These are phyloP conservation scores for Periconia sp. DNA, from an alignment of 2,329 filamentous ascomycete genomes.

Conservation along the genomic window DNA sequence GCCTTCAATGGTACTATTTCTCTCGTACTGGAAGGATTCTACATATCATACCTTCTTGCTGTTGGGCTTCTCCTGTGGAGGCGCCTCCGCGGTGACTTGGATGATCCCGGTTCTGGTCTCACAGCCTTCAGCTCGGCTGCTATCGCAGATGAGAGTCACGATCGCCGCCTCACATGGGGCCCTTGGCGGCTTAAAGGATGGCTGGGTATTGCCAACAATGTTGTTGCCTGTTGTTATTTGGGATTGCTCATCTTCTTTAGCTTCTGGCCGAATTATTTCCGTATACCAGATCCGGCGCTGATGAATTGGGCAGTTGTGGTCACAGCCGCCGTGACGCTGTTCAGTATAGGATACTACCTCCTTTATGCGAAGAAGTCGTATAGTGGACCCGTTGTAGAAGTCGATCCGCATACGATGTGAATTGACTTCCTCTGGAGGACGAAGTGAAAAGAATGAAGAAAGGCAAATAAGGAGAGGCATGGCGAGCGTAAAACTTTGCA, in stretches of 20 bases:
- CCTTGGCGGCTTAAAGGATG: constrained; percentile 41
- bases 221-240: constrained; percentile 39
- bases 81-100: constrained; percentile 41
- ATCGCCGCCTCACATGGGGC: constrained; percentile 37
- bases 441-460: no score
- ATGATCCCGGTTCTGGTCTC: constrained; percentile 23
- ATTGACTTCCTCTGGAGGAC: no score
- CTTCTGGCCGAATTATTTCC: constrained; percentile 38
- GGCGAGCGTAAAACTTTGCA: no score
- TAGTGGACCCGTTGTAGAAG: constrained; percentile 40
- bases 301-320: constrained; percentile 46
- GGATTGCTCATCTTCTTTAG: constrained; percentile 43
- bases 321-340: constrained; percentile 32
- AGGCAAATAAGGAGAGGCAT: no score
- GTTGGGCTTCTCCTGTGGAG: constrained; percentile 42
- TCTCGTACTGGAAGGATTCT: constrained; percentile 44
- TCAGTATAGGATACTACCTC: constrained; percentile 41
- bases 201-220: constrained; percentile 38
- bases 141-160: constrained; percentile 24
- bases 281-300: constrained; percentile 17
- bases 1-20: constrained; percentile 46
- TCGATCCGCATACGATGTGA: constrained; percentile 30
- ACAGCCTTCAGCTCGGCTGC: constrained; percentile 27
- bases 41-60: constrained; percentile 43
- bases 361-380: constrained; percentile 38